phyloP scores from a whole-genome alignment of 129 eudicot species.

The Flaveria robusta region DNA sequence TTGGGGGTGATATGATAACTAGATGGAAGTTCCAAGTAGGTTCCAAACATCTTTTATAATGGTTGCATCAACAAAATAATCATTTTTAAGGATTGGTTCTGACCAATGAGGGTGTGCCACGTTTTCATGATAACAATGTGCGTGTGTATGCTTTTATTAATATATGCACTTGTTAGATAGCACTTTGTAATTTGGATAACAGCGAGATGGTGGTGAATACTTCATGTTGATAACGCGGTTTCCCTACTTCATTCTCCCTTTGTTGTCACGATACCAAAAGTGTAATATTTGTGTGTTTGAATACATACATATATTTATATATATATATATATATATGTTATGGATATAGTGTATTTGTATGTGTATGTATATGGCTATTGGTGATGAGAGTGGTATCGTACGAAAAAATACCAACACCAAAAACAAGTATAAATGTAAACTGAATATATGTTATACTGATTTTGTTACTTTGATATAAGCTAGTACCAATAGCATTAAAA shows the following conservation, averaged over 20 bases:
- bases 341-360: not conserved
- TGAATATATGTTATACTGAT: no score
- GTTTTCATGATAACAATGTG: conserved; percentile 5
- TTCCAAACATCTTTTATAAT: conserved; percentile 27
- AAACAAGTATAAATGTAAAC: no score
- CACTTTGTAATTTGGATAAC: conserved; percentile 36
- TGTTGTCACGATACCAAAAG: not conserved
- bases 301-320: not conserved
- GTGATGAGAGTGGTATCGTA: no score
- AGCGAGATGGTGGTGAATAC: conserved; percentile 28
- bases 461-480: no score
- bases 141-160: not conserved
- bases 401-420: no score
- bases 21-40: conserved; percentile 18
- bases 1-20: conserved; percentile 10
- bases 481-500: no score
- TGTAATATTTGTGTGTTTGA: not conserved
- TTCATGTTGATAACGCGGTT: conserved; percentile 37
- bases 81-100: conserved; percentile 22
- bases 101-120: conserved; percentile 25
- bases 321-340: not conserved
- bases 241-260: not conserved
- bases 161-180: conserved; percentile 24
- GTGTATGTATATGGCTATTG: not conserved
- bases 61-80: conserved; percentile 30